These are phyloP conservation scores for Lichtheimia hyalospora DNA, from an alignment of 371 early-diverging fungal species.

Conservation along the genomic window DNA sequence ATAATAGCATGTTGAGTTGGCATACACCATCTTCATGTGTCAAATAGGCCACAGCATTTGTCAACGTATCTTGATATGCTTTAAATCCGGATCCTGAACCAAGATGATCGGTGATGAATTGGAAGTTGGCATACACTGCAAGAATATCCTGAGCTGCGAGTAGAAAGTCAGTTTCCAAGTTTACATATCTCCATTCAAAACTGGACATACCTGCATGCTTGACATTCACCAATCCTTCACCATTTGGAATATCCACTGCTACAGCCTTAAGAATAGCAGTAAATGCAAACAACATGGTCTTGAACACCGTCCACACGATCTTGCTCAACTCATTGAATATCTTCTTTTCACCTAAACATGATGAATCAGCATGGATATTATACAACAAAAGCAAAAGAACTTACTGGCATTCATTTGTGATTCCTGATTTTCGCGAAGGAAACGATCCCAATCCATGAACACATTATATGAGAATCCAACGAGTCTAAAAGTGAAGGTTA, in stretches of 20 bases:
- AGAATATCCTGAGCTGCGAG: slow-evolving; percentile 37
- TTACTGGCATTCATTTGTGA: slow-evolving; percentile 16
- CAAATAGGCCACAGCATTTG: slow-evolving; percentile 44
- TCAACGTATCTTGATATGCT: slow-evolving; percentile 49
- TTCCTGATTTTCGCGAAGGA: slow-evolving; percentile 10
- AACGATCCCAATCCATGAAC: slow-evolving; percentile 44
- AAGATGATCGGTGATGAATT: slow-evolving; percentile 42
- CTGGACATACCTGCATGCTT: slow-evolving; percentile 22
- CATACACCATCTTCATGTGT: slow-evolving; percentile 31
- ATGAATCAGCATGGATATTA: neutral
- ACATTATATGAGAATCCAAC: slow-evolving; percentile 36
- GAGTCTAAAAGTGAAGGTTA: slow-evolving; percentile 18
- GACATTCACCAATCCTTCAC: slow-evolving; percentile 26
- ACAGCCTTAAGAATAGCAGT: slow-evolving; percentile 42
- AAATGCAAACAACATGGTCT: slow-evolving; percentile 42
- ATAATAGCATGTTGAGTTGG: slow-evolving; percentile 34
- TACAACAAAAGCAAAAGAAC: neutral
- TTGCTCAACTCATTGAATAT: slow-evolving; percentile 16
- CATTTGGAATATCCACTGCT: slow-evolving; percentile 37
- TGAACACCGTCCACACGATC: slow-evolving; percentile 36
- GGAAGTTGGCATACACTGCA: slow-evolving; percentile 36
- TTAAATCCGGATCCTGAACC: slow-evolving; percentile 38
- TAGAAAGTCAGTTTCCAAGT: neutral
- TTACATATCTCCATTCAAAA: neutral
- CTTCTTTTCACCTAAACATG: slow-evolving; percentile 3